These are phyloP conservation scores for Aspergillus flavus DNA, from an alignment of 2,329 filamentous ascomycete genomes.

Conservation along the genomic window DNA sequence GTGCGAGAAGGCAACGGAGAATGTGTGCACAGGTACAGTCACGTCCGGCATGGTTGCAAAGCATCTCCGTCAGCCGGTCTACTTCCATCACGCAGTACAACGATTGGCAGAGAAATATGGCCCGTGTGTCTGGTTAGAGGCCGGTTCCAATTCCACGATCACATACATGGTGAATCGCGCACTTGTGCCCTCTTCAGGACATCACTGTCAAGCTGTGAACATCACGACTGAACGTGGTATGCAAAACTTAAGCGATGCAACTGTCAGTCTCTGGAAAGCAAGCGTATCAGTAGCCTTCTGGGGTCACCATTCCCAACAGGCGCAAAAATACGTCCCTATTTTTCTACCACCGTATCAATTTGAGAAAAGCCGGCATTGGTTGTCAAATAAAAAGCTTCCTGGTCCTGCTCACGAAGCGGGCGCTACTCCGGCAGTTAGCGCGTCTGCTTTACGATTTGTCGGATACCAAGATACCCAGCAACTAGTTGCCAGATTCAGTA, in stretches of 20 bases:
- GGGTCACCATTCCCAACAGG: conserved; percentile 38
- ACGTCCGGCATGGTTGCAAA: conserved; percentile 9
- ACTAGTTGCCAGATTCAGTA: conserved; percentile 13
- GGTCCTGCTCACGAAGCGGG: neutral
- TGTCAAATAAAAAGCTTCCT: conserved; percentile 29
- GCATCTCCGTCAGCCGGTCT: conserved; percentile 45
- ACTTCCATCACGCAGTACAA: conserved; percentile 47
- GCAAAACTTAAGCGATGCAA: conserved; percentile 29
- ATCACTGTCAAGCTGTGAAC: conserved; percentile 23
- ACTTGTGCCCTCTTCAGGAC: conserved; percentile 11
- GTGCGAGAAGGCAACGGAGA: conserved; percentile 22
- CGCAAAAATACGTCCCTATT: conserved; percentile 24
- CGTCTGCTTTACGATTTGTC: conserved; percentile 8
- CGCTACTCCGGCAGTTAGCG: neutral
- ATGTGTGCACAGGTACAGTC: neutral
- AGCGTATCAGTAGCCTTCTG: conserved; percentile 42
- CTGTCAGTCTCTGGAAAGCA: conserved; percentile 44
- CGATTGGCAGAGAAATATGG: conserved; percentile 33
- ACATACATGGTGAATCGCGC: conserved; percentile 37
- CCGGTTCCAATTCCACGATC: conserved; percentile 42
- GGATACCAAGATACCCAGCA: conserved; percentile 16
- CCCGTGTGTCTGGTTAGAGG: conserved; percentile 42
- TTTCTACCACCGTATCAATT: conserved; percentile 51
- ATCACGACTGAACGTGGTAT: conserved; percentile 14
- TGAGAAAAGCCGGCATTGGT: conserved; percentile 45